Conservation (phyloP, 768 basidiomycete genomes). For the Agaricus sinodeliciosus region DNA sequence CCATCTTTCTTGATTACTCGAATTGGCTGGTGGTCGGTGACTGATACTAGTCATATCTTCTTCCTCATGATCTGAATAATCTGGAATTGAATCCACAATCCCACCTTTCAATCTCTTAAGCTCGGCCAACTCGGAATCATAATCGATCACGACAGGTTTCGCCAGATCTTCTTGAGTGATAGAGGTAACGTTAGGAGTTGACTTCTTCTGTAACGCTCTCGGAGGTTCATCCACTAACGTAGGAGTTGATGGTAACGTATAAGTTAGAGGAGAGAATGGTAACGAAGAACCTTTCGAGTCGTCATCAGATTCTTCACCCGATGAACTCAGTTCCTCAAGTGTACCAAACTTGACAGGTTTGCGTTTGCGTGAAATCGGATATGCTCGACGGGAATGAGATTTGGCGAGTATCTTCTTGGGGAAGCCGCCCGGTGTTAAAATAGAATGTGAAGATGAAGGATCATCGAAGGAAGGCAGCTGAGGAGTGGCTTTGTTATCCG, state of each 20-base stretch:
- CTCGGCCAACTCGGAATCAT: slow-evolving; percentile 35
- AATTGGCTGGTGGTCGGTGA: slow-evolving; percentile 2
- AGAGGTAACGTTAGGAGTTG: neutral
- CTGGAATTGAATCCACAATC: slow-evolving; percentile 13
- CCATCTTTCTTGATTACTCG: slow-evolving; percentile 27
- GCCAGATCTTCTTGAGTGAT: neutral
- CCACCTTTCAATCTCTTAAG: slow-evolving; percentile 23
- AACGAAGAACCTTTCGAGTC: slow-evolving; percentile 6
- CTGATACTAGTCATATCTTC: slow-evolving; percentile 2
- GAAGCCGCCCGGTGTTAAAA: slow-evolving; percentile 7
- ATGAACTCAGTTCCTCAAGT: slow-evolving; percentile 12
- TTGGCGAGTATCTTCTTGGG: slow-evolving; percentile 21
- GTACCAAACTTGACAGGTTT: slow-evolving; percentile 29
- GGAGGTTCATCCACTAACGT: slow-evolving; percentile 21
- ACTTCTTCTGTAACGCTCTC: slow-evolving; percentile 1
- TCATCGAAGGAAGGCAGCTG: neutral
- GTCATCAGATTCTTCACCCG: slow-evolving; percentile 12
- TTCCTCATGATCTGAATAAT: slow-evolving; percentile 44
- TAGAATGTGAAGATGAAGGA: neutral
- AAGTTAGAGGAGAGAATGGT: slow-evolving; percentile 10
- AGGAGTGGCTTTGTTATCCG: slow-evolving; percentile 4
- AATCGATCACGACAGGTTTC: slow-evolving; percentile 20
- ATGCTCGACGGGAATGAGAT: slow-evolving; percentile 5
- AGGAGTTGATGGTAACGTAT: slow-evolving; percentile 19
- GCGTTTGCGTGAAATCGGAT: slow-evolving; percentile 13